Evolutionary conservation across 164 flowering plant species (phyloP).

Genomic region (Akebia trifoliata): DNA sequence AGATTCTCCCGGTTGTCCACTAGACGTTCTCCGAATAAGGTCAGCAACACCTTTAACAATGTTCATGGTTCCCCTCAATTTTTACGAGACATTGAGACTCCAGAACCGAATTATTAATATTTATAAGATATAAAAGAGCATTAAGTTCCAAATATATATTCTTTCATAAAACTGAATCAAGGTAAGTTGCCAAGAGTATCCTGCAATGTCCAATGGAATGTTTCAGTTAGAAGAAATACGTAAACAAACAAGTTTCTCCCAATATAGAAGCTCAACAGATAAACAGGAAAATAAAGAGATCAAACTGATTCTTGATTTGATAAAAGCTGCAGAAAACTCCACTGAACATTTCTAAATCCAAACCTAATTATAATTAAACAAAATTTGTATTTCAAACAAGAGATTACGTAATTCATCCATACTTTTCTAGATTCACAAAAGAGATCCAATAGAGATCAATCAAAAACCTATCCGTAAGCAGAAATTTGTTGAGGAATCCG

Average conservation of each 20-base stretch:
- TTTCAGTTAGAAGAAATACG: not conserved
- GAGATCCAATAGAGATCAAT: no score
- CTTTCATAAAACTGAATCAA: constrained; percentile 1
- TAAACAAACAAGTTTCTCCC: not conserved
- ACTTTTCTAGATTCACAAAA: no score
- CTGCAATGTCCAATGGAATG: not conserved
- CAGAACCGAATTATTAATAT: constrained; percentile 2
- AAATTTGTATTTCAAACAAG: no score
- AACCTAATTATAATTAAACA: no score
- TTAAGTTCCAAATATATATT: constrained; percentile 9
- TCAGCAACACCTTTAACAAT: constrained; percentile 95
- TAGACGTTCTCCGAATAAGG: constrained; percentile 81
- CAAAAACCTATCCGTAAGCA: no score
- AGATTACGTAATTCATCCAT: no score
- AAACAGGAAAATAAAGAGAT: not conserved
- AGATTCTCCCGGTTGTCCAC: constrained; percentile 54
- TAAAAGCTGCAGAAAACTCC: not conserved
- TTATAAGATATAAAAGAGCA: not conserved
- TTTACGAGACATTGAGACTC: constrained; percentile 16
- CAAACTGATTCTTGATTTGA: not conserved
- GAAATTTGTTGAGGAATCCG: not conserved
- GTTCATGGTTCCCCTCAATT: constrained; percentile 56
- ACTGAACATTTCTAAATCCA: not conserved
- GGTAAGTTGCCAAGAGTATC: not conserved
- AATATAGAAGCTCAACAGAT: not conserved